Base-by-base conservation (phyloP, 139 green algal genomes). In the Asterochloris sp. region DNA sequence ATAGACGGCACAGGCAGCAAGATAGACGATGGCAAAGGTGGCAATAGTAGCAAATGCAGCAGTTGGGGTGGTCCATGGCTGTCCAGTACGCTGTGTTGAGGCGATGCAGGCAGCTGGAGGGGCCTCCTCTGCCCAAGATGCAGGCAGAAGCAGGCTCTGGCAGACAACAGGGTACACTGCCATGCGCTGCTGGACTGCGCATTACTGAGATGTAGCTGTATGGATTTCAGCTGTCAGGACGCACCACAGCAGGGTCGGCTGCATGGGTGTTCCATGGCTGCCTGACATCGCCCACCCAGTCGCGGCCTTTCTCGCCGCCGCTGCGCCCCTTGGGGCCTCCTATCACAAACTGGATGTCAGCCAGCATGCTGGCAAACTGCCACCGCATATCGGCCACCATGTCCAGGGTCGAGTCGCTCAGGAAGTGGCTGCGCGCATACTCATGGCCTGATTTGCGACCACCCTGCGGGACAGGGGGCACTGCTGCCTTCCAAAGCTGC, bases 341-440 rank as follows among this genome's bases (percentile, higher is more conserved):
- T 15, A 13, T 61, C 54, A 93, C 68, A 66, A 94, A 92, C 24
- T 92, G 84, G 6, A 90, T 88, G 63, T 98, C 95, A 12, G 83
- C 87, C 28, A 98, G 89, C 86, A 99, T 93, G 14, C 80, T 26
- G 6, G 91, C 91, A 89, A 98, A 96, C 92, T 98, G 94, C 63
- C 68, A 74, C 10, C 94, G 84, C 90, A 98, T 95, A 82, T 98
- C 92, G 10, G 82, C 76, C 80, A 98, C 88, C 80, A 93, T 90
- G 62, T 95, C 84, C 74, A 98, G 89, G 13, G 91, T 92, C 73
- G 88, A 85, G 60, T 83, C 73, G 21, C 88, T 86, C 81, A 96
- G 74, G 76, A 87, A 89, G 82, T 91, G 80, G 28, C 77, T 81
- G 38, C 69, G 61, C 64, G 85, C 83, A 76, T 78, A 88, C 19